Evolutionary conservation across 345 rosid species (phyloP).

Genomic region (Syzygium jambos): DNA sequence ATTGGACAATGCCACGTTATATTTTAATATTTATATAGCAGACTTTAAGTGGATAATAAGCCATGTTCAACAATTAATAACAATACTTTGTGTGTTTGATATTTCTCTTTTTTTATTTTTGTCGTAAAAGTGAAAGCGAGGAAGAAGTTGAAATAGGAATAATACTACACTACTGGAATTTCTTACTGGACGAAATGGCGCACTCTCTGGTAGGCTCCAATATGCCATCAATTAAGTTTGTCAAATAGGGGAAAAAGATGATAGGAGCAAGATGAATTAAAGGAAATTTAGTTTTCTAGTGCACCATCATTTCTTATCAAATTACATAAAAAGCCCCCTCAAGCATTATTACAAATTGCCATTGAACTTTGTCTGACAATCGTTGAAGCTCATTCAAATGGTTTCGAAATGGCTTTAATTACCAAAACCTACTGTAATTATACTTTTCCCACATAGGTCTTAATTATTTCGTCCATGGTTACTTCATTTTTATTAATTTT

Average conservation of each 20-base stretch:
- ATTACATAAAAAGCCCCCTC: neutral
- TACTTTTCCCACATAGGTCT: neutral
- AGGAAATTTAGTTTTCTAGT: neutral
- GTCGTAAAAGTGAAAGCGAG: neutral
- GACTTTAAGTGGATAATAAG: neutral
- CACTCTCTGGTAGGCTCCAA: neutral
- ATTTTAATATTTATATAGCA: no score
- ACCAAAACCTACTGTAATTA: no score
- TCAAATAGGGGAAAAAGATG: neutral
- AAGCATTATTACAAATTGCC: neutral
- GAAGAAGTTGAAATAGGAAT: neutral
- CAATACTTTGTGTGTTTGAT: neutral
- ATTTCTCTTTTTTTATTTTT: neutral
- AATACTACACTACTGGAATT: neutral
- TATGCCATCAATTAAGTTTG: neutral
- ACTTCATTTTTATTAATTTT: no score
- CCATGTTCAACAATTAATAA: neutral
- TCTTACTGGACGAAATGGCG: neutral
- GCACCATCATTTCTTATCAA: neutral
- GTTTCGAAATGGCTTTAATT: no score
- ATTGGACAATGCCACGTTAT: no score
- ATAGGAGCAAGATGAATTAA: no score
- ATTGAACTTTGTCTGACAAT: neutral
- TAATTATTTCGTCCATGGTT: neutral
- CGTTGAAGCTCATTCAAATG: neutral